Conservation (phyloP, 768 basidiomycete species). For the Coprinellus micaceus region DNA sequence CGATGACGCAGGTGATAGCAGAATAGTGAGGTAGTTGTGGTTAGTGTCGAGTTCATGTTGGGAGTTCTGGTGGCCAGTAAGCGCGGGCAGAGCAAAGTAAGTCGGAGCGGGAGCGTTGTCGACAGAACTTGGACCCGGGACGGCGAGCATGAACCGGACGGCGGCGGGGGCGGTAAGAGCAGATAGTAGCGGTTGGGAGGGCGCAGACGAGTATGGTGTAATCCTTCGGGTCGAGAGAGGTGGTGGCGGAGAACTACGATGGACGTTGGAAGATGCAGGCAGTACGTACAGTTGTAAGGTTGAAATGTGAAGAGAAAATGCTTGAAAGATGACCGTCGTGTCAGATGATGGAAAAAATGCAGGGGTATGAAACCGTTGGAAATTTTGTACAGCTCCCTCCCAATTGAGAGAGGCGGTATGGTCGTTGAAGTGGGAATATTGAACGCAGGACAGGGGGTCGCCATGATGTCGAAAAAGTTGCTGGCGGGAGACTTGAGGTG, state of each 20-base stretch:
- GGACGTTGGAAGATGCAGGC: not conserved
- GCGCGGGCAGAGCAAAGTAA: not conserved
- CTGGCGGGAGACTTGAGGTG: not conserved
- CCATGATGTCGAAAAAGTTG: not conserved
- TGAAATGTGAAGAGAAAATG: not conserved
- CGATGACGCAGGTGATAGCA: too few relatives aligned
- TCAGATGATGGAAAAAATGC: not conserved
- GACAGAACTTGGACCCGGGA: too few relatives aligned
- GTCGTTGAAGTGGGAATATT: not conserved
- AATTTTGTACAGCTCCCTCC: constrained; percentile 1
- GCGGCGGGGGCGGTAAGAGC: too few relatives aligned
- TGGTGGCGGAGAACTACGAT: not conserved
- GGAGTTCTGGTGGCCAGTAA: not conserved
- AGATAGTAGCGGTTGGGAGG: not conserved
- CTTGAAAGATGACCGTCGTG: not conserved
- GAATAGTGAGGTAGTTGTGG: not conserved
- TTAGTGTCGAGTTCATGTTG: not conserved
- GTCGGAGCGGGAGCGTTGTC: too few relatives aligned
- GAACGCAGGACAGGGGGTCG: not conserved
- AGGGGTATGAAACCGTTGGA: not conserved
- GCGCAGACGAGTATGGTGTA: not conserved
- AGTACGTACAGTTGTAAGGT: not conserved
- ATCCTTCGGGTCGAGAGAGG: not conserved
- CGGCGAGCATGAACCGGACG: too few relatives aligned
- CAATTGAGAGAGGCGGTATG: not conserved